Evolutionary conservation across 331 rosid species (phyloP).

Genomic region (Quercus phellos): DNA sequence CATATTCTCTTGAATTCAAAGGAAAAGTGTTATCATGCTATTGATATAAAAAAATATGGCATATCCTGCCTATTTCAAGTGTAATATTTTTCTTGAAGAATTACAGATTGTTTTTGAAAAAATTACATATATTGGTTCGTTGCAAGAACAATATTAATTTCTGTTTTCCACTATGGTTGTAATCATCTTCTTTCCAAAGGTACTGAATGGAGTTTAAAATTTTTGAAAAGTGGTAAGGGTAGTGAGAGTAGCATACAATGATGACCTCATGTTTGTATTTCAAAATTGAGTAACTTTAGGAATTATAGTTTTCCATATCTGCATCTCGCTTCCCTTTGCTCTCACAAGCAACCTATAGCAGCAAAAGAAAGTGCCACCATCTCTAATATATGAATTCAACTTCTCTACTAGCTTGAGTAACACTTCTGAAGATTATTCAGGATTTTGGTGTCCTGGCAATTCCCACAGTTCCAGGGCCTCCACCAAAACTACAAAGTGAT

Average conservation of each 20-base stretch:
- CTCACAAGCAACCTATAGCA: neutral
- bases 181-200: neutral
- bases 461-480: slow-evolving; percentile 82
- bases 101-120: too few species aligned
- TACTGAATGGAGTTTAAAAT: neutral
- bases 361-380: neutral
- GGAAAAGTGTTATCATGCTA: neutral
- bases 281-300: neutral
- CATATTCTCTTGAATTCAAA: neutral
- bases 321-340: slow-evolving; percentile 1
- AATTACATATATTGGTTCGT: neutral
- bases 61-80: neutral
- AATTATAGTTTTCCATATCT: neutral
- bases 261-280: neutral
- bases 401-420: neutral
- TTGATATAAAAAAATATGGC: neutral
- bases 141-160: neutral
- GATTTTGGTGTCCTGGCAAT: slow-evolving; percentile 73
- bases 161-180: neutral
- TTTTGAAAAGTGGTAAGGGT: neutral
- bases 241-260: neutral
- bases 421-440: slow-evolving; percentile 32
- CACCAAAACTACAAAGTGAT: slow-evolving; percentile 60
- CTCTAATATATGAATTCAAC: neutral
- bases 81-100: neutral